Conservation (phyloP, 805 yeast species). For the Kodamaea sagamina region DNA sequence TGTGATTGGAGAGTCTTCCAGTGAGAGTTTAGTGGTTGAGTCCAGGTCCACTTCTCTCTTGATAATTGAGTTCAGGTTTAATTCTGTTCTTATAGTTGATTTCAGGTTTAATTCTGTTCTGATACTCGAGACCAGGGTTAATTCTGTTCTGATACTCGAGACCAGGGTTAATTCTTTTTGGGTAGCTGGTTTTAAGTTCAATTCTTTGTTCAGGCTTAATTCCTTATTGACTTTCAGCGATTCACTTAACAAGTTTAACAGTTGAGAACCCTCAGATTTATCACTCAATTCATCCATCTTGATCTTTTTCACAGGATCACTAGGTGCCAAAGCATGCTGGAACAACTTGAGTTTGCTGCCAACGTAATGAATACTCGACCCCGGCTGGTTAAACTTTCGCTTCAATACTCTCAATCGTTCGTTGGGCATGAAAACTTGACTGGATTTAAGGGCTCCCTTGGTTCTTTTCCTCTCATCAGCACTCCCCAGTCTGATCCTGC, state of each 20-base stretch:
- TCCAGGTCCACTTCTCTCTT: background rate
- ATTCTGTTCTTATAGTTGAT: constrained; percentile 5
- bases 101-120: too few relatives aligned
- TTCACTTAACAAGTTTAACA: too few relatives aligned
- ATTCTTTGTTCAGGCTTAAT: too few relatives aligned
- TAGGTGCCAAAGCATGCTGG: constrained; percentile 24
- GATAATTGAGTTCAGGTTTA: background rate
- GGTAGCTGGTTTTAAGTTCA: too few relatives aligned
- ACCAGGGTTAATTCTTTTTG: too few relatives aligned
- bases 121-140: too few relatives aligned
- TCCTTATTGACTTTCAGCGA: too few relatives aligned
- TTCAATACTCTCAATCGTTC: constrained; percentile 29
- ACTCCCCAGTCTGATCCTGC: too few relatives aligned
- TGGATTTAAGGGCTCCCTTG: background rate
- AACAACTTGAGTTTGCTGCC: constrained; percentile 16
- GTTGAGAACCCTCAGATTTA: too few relatives aligned
- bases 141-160: too few relatives aligned
- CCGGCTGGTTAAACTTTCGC: constrained; percentile 18
- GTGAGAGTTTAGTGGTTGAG: too few relatives aligned
- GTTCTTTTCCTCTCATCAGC: background rate
- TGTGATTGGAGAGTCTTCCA: background rate
- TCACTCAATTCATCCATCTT: background rate
- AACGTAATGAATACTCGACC: background rate
- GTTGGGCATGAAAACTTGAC: constrained; percentile 26
- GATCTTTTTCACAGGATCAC: constrained; percentile 20